These are phyloP conservation scores for Trichosporon ovoides DNA, from an alignment of 1,284 basidiomycete genomes.

Conservation along the genomic window DNA sequence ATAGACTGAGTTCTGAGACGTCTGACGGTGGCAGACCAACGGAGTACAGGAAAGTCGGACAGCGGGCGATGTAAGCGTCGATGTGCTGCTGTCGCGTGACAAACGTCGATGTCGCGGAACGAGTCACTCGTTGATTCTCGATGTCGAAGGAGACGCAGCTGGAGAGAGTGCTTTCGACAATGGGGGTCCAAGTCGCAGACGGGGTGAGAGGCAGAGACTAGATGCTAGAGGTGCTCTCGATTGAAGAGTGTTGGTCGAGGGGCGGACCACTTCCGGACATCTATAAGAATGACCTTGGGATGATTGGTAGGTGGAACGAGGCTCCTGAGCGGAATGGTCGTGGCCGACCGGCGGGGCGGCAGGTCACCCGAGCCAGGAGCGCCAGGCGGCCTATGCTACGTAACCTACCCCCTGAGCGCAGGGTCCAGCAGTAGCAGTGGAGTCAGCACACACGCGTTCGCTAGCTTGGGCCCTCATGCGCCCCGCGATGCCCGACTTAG, in stretches of 20 bases:
- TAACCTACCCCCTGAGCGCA: background rate
- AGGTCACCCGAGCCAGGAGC: background rate
- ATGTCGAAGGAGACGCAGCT: too few species aligned
- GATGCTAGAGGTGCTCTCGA: too few species aligned
- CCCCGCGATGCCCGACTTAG: background rate
- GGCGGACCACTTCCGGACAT: background rate
- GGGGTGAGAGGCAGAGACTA: too few species aligned
- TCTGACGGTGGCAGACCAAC: too few species aligned
- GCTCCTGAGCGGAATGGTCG: background rate
- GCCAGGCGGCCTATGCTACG: conserved; percentile 1
- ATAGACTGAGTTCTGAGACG: too few species aligned
- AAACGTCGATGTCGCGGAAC: background rate
- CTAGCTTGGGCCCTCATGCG: background rate
- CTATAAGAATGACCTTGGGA: conserved; percentile 2
- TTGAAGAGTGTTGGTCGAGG: too few species aligned
- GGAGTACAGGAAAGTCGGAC: too few species aligned
- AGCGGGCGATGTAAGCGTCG: background rate
- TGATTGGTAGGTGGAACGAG: background rate
- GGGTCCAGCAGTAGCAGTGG: background rate
- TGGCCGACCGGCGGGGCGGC: background rate
- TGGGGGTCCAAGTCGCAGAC: too few species aligned
- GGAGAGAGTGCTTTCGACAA: too few species aligned
- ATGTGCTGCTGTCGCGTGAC: background rate
- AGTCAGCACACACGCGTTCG: conserved; percentile 3
- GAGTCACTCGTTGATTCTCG: too few species aligned